phyloP scores from a whole-genome alignment of 2,329 filamentous ascomycete genomes.

The Phoma sp. region DNA sequence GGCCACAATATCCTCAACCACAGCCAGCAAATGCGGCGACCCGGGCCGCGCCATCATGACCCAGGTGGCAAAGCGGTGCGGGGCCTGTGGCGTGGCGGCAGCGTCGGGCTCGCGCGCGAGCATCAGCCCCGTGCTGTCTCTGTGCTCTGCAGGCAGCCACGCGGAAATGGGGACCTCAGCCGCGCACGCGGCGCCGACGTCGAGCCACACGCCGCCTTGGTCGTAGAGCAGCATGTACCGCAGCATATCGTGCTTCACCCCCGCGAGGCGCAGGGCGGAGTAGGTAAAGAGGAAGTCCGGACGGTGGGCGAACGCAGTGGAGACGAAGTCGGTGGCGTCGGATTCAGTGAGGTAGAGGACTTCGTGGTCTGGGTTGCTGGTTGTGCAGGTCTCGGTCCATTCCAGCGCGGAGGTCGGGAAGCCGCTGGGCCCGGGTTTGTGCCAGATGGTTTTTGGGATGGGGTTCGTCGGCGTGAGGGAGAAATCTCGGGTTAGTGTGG shows the following conservation, averaged over 20 bases:
- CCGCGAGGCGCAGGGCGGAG: neutral
- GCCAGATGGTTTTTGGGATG: slow-evolving; percentile 48
- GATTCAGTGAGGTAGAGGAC: slow-evolving; percentile 42
- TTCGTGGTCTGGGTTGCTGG: slow-evolving; percentile 36
- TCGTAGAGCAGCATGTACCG: slow-evolving; percentile 1
- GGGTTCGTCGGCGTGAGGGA: neutral
- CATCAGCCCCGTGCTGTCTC: neutral
- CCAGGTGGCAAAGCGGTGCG: neutral
- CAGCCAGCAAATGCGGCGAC: neutral
- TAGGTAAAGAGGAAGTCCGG: neutral
- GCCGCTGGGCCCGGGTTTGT: slow-evolving; percentile 49
- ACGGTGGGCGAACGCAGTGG: neutral
- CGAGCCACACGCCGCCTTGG: neutral
- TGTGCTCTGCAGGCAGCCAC: neutral
- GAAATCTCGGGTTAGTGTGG: neutral
- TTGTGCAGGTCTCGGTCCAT: slow-evolving; percentile 44
- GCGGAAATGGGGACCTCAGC: neutral
- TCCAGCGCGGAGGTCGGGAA: slow-evolving; percentile 33
- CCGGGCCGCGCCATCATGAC: neutral
- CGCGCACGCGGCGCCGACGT: neutral
- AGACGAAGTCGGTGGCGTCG: neutral
- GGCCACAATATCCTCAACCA: neutral
- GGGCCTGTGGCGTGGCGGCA: neutral
- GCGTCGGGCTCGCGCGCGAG: neutral
- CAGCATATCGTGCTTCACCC: neutral